Base-by-base conservation (phyloP, 192 early-diverging fungal genomes). In the Umbelopsis ramanniana region DNA sequence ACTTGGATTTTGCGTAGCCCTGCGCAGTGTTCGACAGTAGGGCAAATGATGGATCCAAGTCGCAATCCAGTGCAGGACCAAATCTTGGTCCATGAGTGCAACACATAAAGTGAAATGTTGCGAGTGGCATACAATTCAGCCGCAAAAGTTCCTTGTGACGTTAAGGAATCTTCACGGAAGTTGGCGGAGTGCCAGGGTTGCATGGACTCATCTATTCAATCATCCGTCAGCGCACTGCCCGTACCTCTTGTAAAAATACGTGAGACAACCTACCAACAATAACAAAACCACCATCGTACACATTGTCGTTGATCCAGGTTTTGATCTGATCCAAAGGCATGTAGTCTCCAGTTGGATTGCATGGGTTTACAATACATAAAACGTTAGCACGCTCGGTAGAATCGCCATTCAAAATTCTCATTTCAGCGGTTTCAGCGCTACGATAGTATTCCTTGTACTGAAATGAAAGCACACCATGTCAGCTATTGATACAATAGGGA, bases 81-180 rank as follows among this genome's bases (percentile, higher is more conserved):
- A 54, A 96, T 85, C 78, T 96, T 96, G 48, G 95, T 96, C 95
- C 95, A 96, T 24, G 94, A 95, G 81, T 96, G 95, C 81, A 96
- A 94, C 21, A 96, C 82, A 79, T 91, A 94, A 57, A 96, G 86
- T 6, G 93, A 91, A 26, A 96, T 88, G 4, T 89, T 86, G 35
- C 86, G 85, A 33, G 82, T 82, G 68, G 77, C 71, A 78, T 86
- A 92, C 66, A 94, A 72, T 38, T 83, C 72, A 50, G 78, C 80
- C 53, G 90, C 63, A 75, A 89, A 96, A 33, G 87, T 83, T 69
- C 87, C 82, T 83, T 95, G 88, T 67, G 87, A 89, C 55, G 85
- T 89, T 74, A 96, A 83, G n/a, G 93, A 95, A 76, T 96, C 93
- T 54, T 85, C 60, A 46, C 91, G 92, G 85, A 93, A 96, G 52